Percentiles rank a stretch among this genome's conserved stretches.
Evolutionary conservation across 1,284 basidiomycete genomes (phyloP).

Genomic region (Papiliotrema terrestris): DNA sequence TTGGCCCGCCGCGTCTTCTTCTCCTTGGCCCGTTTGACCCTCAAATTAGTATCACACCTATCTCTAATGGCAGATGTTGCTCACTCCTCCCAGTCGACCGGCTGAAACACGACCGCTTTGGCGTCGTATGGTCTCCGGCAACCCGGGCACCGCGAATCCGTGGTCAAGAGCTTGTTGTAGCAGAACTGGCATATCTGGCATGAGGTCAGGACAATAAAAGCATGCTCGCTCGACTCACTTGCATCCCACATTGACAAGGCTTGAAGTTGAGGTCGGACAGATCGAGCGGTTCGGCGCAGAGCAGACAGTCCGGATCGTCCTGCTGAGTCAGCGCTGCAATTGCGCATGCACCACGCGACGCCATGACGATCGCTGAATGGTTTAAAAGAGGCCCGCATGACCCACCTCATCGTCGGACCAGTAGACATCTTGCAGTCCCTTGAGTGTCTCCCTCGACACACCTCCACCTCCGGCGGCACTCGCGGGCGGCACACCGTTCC

Average conservation of each 20-base stretch:
- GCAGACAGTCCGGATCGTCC: slow-evolving; percentile 97
- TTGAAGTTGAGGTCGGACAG: slow-evolving; percentile 99
- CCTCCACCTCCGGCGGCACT: slow-evolving; percentile 30
- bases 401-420: slow-evolving; percentile 89
- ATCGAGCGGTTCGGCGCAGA: slow-evolving; percentile 99
- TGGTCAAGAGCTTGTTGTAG: slow-evolving; percentile 98
- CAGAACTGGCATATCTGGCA: slow-evolving; percentile 95
- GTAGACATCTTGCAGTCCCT: slow-evolving; percentile 88
- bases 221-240: slow-evolving; percentile 56
- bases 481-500: slow-evolving; percentile 17
- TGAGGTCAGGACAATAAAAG: neutral
- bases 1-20: slow-evolving; percentile 95
- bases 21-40: slow-evolving; percentile 90
- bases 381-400: slow-evolving; percentile 1
- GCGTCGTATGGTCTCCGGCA: slow-evolving; percentile 93
- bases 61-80: slow-evolving; percentile 35
- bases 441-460: slow-evolving; percentile 48
- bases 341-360: neutral
- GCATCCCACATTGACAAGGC: slow-evolving; percentile 98
- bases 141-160: slow-evolving; percentile 93
- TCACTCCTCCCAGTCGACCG: slow-evolving; percentile 92
- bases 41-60: slow-evolving; percentile 40
- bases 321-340: slow-evolving; percentile 39
- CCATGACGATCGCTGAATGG: neutral
- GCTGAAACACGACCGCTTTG: slow-evolving; percentile 90